phyloP scores from a whole-genome alignment of 495 filamentous ascomycete species.

The Aspergillus biplanus region DNA sequence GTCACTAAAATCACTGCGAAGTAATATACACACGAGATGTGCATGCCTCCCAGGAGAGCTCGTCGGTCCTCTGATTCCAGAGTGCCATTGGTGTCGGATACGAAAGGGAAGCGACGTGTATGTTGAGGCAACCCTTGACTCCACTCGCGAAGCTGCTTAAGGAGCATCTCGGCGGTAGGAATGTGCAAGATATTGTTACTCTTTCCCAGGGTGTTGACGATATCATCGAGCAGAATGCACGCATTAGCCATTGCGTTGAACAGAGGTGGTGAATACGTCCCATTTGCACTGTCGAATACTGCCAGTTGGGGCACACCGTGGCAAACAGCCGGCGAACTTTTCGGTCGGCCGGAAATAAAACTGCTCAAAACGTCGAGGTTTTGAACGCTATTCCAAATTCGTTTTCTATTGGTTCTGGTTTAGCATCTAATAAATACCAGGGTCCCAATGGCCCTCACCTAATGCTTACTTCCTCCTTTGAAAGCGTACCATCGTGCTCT shows the following conservation, averaged over 20 bases:
- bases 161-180: background rate
- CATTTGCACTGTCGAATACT: background rate
- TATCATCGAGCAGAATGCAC: background rate
- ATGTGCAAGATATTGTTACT: background rate
- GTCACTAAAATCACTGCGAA: conserved; percentile 25
- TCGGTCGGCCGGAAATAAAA: conserved; percentile 11
- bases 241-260: background rate
- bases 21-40: conserved; percentile 22
- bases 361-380: conserved; percentile 4
- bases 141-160: background rate
- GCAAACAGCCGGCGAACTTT: background rate
- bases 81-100: too few relatives aligned
- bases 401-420: background rate
- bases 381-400: conserved; percentile 5
- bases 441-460: background rate
- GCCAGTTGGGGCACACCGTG: background rate
- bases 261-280: background rate
- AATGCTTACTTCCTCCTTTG: background rate
- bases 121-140: background rate
- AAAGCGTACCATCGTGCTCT: background rate
- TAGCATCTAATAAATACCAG: background rate
- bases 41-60: background rate
- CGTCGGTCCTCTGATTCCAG: too few relatives aligned
- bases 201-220: too few relatives aligned
- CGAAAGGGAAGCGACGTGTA: too few relatives aligned